These are phyloP conservation scores for Orbilia brochopaga DNA, from an alignment of 2,329 filamentous ascomycete species.

Conservation along the genomic window DNA sequence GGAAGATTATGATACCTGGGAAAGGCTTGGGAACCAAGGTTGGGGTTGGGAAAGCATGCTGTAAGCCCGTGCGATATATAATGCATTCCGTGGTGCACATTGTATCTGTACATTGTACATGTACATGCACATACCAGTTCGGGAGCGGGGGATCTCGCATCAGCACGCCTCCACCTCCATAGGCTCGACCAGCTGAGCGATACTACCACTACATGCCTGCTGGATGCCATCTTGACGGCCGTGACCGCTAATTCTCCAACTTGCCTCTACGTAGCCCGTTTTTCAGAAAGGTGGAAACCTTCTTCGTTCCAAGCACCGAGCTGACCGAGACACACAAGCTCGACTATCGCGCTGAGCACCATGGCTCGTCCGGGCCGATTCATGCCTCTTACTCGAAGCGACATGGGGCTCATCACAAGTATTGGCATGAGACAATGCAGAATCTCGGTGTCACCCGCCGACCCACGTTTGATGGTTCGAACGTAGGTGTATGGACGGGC, in stretches of 20 bases:
- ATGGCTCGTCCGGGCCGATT: slow-evolving; percentile 41
- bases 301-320: slow-evolving; percentile 27
- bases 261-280: slow-evolving; percentile 19
- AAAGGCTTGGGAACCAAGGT: slow-evolving; percentile 65
- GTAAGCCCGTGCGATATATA: slow-evolving; percentile 24
- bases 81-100: slow-evolving; percentile 46
- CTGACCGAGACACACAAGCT: slow-evolving; percentile 28
- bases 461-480: slow-evolving; percentile 58
- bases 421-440: slow-evolving; percentile 61
- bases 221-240: too few species aligned
- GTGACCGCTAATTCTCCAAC: too few species aligned
- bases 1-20: slow-evolving; percentile 66
- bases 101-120: too few species aligned
- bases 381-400: slow-evolving; percentile 54
- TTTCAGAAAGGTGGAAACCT: slow-evolving; percentile 48
- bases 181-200: too few species aligned
- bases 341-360: slow-evolving; percentile 25
- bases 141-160: neutral
- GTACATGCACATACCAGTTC: too few species aligned
- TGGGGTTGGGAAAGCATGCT: slow-evolving; percentile 65
- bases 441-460: slow-evolving; percentile 58
- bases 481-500: slow-evolving; percentile 59
- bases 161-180: neutral
- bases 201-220: too few species aligned
- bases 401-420: slow-evolving; percentile 59